These are phyloP conservation scores for Bisporella sp. DNA, from an alignment of 2,329 filamentous ascomycete species.

Conservation along the genomic window DNA sequence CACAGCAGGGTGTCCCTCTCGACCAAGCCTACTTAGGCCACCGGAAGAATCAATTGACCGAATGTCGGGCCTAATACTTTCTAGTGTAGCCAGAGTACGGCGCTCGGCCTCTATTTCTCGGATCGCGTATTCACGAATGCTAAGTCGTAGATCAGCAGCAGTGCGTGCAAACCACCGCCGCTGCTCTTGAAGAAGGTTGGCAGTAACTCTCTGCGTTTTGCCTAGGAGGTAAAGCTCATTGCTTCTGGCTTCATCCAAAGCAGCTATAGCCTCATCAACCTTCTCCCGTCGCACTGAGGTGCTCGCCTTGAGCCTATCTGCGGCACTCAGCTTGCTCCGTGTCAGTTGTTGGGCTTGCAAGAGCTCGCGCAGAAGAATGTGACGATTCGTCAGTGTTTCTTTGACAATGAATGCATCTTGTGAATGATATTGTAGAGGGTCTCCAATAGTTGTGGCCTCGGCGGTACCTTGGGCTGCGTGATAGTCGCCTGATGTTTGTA, in stretches of 20 bases:
- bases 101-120: slow-evolving; percentile 95
- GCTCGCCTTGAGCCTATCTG: slow-evolving; percentile 80
- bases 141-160: slow-evolving; percentile 71
- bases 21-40: slow-evolving; percentile 80
- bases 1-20: slow-evolving; percentile 71
- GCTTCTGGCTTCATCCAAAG: slow-evolving; percentile 79
- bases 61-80: slow-evolving; percentile 88
- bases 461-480: slow-evolving; percentile 95
- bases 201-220: slow-evolving; percentile 84
- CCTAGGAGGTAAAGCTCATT: slow-evolving; percentile 75
- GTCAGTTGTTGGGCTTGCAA: slow-evolving; percentile 84
- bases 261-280: slow-evolving; percentile 92
- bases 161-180: slow-evolving; percentile 88
- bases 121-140: slow-evolving; percentile 85
- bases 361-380: slow-evolving; percentile 90
- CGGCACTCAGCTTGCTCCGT: slow-evolving; percentile 74
- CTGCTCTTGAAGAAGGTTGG: slow-evolving; percentile 82
- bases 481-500: slow-evolving; percentile 90
- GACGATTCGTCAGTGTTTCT: slow-evolving; percentile 93
- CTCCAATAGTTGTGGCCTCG: slow-evolving; percentile 89
- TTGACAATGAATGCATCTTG: slow-evolving; percentile 97
- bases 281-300: slow-evolving; percentile 88
- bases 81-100: slow-evolving; percentile 84
- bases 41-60: slow-evolving; percentile 87
- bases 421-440: slow-evolving; percentile 91